These are phyloP conservation scores for Corylus avellana DNA, from an alignment of 306 rosid species.

Conservation along the genomic window DNA sequence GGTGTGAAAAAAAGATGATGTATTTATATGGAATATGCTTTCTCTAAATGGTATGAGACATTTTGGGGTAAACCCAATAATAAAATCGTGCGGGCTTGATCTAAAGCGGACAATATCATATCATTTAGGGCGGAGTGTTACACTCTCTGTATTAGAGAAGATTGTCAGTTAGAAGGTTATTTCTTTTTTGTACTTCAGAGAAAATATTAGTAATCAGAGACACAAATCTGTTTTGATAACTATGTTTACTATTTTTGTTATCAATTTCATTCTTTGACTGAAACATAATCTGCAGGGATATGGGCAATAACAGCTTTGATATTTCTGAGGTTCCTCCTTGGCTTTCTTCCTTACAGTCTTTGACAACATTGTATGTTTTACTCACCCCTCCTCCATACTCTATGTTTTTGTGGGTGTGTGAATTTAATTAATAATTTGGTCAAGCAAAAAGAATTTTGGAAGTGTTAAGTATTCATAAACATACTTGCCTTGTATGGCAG, in stretches of 20 bases:
- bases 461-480: not conserved
- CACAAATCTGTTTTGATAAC: not conserved
- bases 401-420: not conserved
- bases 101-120: too few species aligned
- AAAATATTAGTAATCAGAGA: not conserved
- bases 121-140: too few species aligned
- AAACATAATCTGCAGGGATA: conserved; percentile 43
- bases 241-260: not conserved
- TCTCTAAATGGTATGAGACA: too few species aligned
- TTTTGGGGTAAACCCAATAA: too few species aligned
- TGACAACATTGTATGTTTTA: conserved; percentile 61
- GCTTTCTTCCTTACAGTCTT: conserved; percentile 37
- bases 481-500: conserved; percentile 10
- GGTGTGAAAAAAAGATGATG: too few species aligned
- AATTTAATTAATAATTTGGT: not conserved
- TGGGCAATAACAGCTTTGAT: conserved; percentile 61
- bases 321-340: conserved; percentile 52
- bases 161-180: not conserved
- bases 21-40: too few species aligned
- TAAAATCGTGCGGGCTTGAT: too few species aligned
- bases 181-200: too few species aligned
- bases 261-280: not conserved
- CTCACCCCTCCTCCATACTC: not conserved
- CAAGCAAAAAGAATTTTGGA: not conserved
- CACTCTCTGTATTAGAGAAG: too few species aligned